A percentile compares a stretch with the other conserved stretches of the same genome.
These are phyloP conservation scores for Vanderwaltozyma verrucispora DNA, from an alignment of 805 yeast genomes.

Conservation along the genomic window DNA sequence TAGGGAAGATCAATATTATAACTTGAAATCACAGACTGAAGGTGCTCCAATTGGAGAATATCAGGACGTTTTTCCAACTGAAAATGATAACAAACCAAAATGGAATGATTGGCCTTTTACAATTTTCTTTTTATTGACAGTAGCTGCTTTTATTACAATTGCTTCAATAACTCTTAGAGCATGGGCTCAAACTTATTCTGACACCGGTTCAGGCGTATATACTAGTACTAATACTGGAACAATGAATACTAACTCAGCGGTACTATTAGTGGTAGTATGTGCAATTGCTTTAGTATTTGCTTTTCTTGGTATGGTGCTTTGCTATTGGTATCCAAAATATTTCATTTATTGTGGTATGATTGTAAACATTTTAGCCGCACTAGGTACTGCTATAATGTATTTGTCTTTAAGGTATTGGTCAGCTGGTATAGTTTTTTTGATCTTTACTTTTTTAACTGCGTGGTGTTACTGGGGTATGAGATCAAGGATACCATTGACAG, in stretches of 20 bases:
- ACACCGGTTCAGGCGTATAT: conserved; percentile 58
- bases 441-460: conserved; percentile 54
- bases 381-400: conserved; percentile 71
- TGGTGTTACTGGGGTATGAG: conserved; percentile 68
- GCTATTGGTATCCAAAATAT: conserved; percentile 51
- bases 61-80: conserved; percentile 52
- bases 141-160: conserved; percentile 59
- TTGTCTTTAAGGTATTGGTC: conserved; percentile 60
- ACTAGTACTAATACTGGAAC: conserved; percentile 43
- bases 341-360: conserved; percentile 64
- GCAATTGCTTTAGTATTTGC: conserved; percentile 53
- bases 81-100: conserved; percentile 42
- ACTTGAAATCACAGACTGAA: conserved; percentile 22
- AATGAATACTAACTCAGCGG: conserved; percentile 62
- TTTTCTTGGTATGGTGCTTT: conserved; percentile 42
- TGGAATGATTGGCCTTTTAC: conserved; percentile 68
- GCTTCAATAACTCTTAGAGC: conserved; percentile 61
- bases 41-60: conserved; percentile 39
- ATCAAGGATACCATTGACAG: conserved; percentile 61
- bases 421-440: conserved; percentile 66
- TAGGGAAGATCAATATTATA: conserved; percentile 21
- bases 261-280: conserved; percentile 56
- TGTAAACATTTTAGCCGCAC: conserved; percentile 53
- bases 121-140: conserved; percentile 37
- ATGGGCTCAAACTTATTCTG: conserved; percentile 43